phyloP scores from a whole-genome alignment of 2,329 filamentous ascomycete genomes.

The Paraconiothyrium brasiliense region DNA sequence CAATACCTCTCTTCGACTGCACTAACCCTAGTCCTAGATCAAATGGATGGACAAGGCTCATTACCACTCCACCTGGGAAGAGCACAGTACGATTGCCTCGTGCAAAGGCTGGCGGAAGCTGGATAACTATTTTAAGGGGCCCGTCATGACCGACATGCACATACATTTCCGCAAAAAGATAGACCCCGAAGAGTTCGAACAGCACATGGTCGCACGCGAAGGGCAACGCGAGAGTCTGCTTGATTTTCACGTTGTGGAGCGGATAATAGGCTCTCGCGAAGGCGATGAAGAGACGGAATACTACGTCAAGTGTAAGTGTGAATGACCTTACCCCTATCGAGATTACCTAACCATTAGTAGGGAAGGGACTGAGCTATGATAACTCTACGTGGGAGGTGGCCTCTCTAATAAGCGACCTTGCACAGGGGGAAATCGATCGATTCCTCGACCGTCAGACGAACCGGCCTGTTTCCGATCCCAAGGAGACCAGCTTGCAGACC shows the following conservation, averaged over 20 bases:
- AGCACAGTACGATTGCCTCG: slow-evolving; percentile 75
- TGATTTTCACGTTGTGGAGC: slow-evolving; percentile 91
- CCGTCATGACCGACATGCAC: slow-evolving; percentile 80
- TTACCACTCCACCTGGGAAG: slow-evolving; percentile 95
- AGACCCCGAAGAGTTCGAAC: slow-evolving; percentile 85
- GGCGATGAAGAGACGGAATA: slow-evolving; percentile 87
- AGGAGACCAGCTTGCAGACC: slow-evolving; percentile 78
- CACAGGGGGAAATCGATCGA: slow-evolving; percentile 90
- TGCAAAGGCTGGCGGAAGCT: slow-evolving; percentile 86
- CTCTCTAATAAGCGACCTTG: slow-evolving; percentile 76
- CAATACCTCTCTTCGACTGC: not conserved
- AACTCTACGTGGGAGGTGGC: slow-evolving; percentile 92
- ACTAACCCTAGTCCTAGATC: slow-evolving; percentile 64
- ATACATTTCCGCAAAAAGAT: slow-evolving; percentile 65
- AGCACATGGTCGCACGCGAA: slow-evolving; percentile 95
- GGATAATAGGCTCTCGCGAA: slow-evolving; percentile 84
- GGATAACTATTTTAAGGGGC: slow-evolving; percentile 92
- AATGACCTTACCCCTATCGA: slow-evolving; percentile 18
- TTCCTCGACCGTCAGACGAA: slow-evolving; percentile 85
- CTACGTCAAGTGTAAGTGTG: slow-evolving; percentile 80
- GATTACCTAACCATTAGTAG: slow-evolving; percentile 43
- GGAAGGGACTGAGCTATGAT: slow-evolving; percentile 91
- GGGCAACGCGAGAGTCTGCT: slow-evolving; percentile 86
- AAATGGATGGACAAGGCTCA: slow-evolving; percentile 98
- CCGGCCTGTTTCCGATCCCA: slow-evolving; percentile 80